These are phyloP conservation scores for Puccinia hordei DNA, from an alignment of 1,284 basidiomycete genomes.

Conservation along the genomic window DNA sequence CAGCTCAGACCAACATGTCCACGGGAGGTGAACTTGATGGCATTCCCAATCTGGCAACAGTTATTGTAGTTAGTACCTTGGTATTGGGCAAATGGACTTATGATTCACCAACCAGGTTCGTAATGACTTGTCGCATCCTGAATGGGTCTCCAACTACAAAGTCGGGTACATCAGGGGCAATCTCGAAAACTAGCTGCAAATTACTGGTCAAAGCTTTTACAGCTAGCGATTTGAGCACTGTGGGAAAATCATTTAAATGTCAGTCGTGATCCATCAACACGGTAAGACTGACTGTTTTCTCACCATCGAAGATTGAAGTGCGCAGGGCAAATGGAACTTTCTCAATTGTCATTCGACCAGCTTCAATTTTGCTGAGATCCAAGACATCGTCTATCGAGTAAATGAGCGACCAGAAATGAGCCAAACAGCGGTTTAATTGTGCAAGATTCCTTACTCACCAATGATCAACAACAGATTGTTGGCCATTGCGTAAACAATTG, in stretches of 20 bases:
- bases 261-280: not conserved
- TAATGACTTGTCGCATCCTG: constrained; percentile 73
- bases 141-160: constrained; percentile 96
- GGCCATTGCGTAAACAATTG: constrained; percentile 93
- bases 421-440: not conserved
- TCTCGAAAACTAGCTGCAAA: constrained; percentile 92
- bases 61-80: not conserved
- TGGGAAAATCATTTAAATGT: not conserved
- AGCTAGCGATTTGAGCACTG: constrained; percentile 93
- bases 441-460: constrained; percentile 52
- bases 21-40: constrained; percentile 85
- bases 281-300: not conserved
- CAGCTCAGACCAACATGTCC: constrained; percentile 91
- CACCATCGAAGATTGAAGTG: constrained; percentile 81
- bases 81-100: not conserved
- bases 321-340: constrained; percentile 97
- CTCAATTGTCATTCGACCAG: constrained; percentile 99
- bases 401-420: not conserved
- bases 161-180: constrained; percentile 93
- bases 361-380: constrained; percentile 98
- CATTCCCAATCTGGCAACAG: constrained; percentile 72
- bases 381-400: constrained; percentile 75
- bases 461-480: constrained; percentile 93
- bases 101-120: constrained; percentile 67
- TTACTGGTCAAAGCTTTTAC: constrained; percentile 98